Evolutionary conservation across 2,329 filamentous ascomycete species (phyloP).

Genomic region (Didymella lethalis): DNA sequence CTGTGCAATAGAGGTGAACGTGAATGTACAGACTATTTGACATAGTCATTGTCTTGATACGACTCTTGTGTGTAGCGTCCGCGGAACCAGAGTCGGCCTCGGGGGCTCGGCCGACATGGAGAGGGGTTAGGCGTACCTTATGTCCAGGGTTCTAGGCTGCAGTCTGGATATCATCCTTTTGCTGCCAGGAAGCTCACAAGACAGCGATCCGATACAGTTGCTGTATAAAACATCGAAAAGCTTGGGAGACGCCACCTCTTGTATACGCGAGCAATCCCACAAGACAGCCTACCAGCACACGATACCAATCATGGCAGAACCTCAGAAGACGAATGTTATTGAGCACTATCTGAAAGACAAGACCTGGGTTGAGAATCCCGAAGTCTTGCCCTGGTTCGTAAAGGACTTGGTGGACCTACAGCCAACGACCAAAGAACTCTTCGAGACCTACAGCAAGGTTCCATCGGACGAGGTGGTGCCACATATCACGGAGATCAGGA

Average conservation of each 20-base stretch:
- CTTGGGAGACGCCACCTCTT: background rate
- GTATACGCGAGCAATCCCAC: background rate
- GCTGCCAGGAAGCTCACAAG: conserved; percentile 3
- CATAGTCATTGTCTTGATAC: too few relatives aligned
- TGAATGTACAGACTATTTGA: background rate
- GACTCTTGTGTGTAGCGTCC: background rate
- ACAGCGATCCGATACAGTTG: background rate
- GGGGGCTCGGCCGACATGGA: background rate
- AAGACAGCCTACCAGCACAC: background rate
- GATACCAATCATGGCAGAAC: conserved; percentile 23
- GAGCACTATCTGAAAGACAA: conserved; percentile 30
- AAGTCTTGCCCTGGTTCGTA: conserved; percentile 43
- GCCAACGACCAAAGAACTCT: conserved; percentile 42
- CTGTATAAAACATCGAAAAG: background rate
- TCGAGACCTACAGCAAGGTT: conserved; percentile 53
- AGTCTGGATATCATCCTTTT: conserved; percentile 10
- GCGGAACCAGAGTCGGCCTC: background rate
- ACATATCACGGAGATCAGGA: conserved; percentile 48
- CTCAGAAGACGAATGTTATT: conserved; percentile 19
- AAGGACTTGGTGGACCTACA: conserved; percentile 41
- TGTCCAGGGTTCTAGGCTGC: conserved; percentile 2
- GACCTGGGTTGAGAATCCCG: conserved; percentile 30
- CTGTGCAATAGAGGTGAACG: background rate
- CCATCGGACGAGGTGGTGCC: conserved; percentile 44
- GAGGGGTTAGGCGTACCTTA: conserved; percentile 17